Percentiles rank a stretch among this genome's conserved stretches.
phyloP scores from a whole-genome alignment of 2,329 filamentous ascomycete species.

The Calonectria crousiana region DNA sequence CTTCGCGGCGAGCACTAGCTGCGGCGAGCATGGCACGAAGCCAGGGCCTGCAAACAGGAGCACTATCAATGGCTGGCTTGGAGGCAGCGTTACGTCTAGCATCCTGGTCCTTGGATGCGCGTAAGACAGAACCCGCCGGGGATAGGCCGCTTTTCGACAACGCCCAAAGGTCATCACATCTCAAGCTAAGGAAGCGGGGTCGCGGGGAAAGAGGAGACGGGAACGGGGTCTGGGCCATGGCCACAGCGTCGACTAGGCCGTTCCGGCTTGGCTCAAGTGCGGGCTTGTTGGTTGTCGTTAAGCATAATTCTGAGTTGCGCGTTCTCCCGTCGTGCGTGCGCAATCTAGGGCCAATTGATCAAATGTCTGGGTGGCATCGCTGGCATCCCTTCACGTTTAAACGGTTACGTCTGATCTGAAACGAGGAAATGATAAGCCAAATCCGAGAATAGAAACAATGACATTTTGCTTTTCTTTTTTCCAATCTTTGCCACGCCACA shows the following conservation, averaged over 20 bases:
- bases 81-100: not conserved
- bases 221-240: not conserved
- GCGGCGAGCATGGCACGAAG: not conserved
- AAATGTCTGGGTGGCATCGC: not conserved
- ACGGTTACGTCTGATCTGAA: not conserved
- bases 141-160: not conserved
- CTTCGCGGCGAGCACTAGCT: not conserved
- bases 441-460: not conserved
- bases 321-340: not conserved
- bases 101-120: not conserved
- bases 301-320: not conserved
- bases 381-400: not conserved
- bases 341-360: not conserved
- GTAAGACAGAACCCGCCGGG: slow-evolving; percentile 15
- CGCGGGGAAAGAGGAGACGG: not conserved
- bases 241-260: not conserved
- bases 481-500: not conserved
- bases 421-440: not conserved
- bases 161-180: not conserved
- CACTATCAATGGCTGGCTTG: not conserved
- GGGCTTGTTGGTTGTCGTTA: not conserved
- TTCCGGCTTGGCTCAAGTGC: not conserved
- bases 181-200: slow-evolving; percentile 9
- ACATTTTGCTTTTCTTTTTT: not conserved
- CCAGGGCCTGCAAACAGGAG: not conserved